Base-by-base conservation (phyloP, 169 alveolate species). In the Cryptosporidium ubiquitum region DNA sequence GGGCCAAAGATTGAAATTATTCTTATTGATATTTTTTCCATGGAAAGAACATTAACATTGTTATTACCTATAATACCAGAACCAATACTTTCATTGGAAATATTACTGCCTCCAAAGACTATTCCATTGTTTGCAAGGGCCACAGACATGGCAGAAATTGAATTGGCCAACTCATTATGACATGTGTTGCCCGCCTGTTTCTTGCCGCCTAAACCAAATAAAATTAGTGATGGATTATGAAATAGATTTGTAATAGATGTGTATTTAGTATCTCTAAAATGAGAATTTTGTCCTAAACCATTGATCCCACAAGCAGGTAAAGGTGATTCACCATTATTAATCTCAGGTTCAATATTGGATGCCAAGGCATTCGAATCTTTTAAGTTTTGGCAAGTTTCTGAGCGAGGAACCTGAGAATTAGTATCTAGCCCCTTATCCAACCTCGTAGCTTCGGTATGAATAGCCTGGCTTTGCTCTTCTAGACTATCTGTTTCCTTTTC, bases 1-100 rank as follows among this genome's bases (percentile, higher is more conserved):
- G 89, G 89, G 0, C 89, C 89, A 47, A 79, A 79, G 1, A 79
- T 58, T 6, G 89, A 79, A 26, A 79, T 66, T 7, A 79, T 40
- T 6, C 89, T 37, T 12, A 79, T 79, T 9, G 89, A 64, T 0
- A 64, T 37, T 26, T 61, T 79, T 55, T 79, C 89, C 1, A 42
- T 18, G 12, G 71, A 66, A 49, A 49, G 85, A n/a, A 12, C 5
- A 37, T 37, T 37, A n/a, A n/a, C n/a, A 37, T 37, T 37, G 42
- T 37, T 37, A 5, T 37, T 37, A 37, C 9, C 18, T 55, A 55
- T 5, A 6, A 55, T 55, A 55, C 66, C 31, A 20, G 70, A 37
- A 61, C 5, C 18, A 6, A 20, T 68, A 18, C 10, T 68, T 5
- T 9, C 12, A 69, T 40, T 35, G 9, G 6, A n/a, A 37, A 26